Evolutionary conservation across 2,329 filamentous ascomycete species (phyloP).

Genomic region (Stagonosporopsis vannaccii): DNA sequence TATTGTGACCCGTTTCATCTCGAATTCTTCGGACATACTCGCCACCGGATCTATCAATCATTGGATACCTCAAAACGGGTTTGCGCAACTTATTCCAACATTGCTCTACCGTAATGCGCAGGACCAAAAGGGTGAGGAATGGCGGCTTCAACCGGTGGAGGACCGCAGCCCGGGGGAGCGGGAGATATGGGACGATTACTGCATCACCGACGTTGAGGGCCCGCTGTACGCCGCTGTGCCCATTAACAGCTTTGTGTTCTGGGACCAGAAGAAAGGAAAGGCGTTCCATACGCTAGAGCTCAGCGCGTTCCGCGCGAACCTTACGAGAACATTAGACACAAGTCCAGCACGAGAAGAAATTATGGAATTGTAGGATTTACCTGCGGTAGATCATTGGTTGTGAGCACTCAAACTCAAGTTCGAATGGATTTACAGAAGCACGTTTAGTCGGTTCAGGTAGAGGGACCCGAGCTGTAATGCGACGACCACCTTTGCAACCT

Average conservation of each 20-base stretch:
- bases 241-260: conserved; percentile 49
- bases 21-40: conserved; percentile 40
- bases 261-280: conserved; percentile 31
- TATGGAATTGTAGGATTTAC: neutral
- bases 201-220: conserved; percentile 42
- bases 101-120: conserved; percentile 37
- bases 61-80: conserved; percentile 15
- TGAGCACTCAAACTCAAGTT: too few species aligned
- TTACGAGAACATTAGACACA: conserved; percentile 19
- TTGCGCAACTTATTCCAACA: conserved; percentile 38
- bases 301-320: conserved; percentile 42
- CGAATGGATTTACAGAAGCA: too few species aligned
- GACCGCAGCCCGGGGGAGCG: conserved; percentile 18
- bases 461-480: too few species aligned
- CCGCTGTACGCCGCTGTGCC: conserved; percentile 43
- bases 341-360: neutral
- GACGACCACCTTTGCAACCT: too few species aligned
- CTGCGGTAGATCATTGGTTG: too few species aligned
- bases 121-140: conserved; percentile 43
- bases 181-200: conserved; percentile 48
- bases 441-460: too few species aligned
- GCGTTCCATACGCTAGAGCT: conserved; percentile 39
- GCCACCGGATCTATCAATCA: conserved; percentile 3
- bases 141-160: conserved; percentile 36
- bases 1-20: conserved; percentile 37